A percentile compares a stretch with the other conserved stretches of the same genome.
Evolutionary conservation across 495 filamentous ascomycete genomes (phyloP).

Genomic region (Penicillium argentinense): DNA sequence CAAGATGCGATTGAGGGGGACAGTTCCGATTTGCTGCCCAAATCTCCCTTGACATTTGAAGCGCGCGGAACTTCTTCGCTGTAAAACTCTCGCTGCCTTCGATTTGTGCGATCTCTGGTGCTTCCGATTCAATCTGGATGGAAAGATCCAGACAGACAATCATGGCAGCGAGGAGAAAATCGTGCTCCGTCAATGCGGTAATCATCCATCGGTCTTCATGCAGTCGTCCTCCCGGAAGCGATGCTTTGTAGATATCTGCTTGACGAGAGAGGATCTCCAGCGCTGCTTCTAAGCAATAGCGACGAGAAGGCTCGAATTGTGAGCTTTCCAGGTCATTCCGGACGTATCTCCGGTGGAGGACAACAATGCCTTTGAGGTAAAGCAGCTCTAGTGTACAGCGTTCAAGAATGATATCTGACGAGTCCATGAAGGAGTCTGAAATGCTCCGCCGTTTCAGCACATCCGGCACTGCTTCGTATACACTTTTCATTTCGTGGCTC

Average conservation of each 20-base stretch:
- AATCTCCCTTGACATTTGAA: conserved; percentile 37
- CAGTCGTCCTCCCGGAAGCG: conserved; percentile 39
- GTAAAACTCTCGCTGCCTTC: conserved; percentile 1
- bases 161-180: conserved; percentile 53
- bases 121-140: conserved; percentile 10
- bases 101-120: neutral
- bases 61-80: conserved; percentile 14
- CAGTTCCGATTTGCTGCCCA: conserved; percentile 17
- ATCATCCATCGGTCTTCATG: conserved; percentile 49
- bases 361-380: conserved; percentile 38
- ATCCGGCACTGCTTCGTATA: conserved; percentile 14
- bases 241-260: conserved; percentile 34
- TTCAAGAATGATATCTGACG: conserved; percentile 18
- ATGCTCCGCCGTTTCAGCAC: conserved; percentile 7
- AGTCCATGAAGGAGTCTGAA: conserved; percentile 19
- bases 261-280: conserved; percentile 38
- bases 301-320: conserved; percentile 32
- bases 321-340: conserved; percentile 26
- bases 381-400: conserved; percentile 19
- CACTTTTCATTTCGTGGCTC: conserved; percentile 31
- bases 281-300: conserved; percentile 42
- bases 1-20: conserved; percentile 14
- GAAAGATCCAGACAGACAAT: conserved; percentile 49
- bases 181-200: conserved; percentile 41
- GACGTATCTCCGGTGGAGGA: conserved; percentile 45